These are phyloP conservation scores for Cornus suecica DNA, from an alignment of 148 eudicot species.

Conservation along the genomic window DNA sequence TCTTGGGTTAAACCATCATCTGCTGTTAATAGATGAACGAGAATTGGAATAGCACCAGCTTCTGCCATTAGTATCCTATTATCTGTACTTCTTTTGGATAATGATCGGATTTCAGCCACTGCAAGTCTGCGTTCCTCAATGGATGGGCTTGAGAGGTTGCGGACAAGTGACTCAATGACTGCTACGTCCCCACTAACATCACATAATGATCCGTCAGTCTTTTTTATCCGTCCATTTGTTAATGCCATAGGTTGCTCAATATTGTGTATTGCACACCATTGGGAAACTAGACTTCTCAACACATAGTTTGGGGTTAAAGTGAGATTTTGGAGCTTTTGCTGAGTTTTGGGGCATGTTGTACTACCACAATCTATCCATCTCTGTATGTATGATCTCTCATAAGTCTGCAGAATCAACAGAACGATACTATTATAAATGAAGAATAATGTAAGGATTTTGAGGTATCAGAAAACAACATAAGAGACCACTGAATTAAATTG, in stretches of 20 bases:
- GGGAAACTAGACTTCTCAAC: constrained; percentile 68
- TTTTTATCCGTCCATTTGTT: constrained; percentile 62
- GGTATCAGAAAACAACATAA: not conserved
- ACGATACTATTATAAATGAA: constrained; percentile 5
- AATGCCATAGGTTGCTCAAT: constrained; percentile 67
- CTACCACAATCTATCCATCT: constrained; percentile 94
- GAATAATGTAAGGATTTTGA: not conserved
- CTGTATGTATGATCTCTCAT: constrained; percentile 89
- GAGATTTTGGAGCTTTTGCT: constrained; percentile 67
- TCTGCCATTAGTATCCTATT: constrained; percentile 82
- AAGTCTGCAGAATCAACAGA: constrained; percentile 51
- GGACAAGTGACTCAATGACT: constrained; percentile 64
- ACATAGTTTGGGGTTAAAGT: constrained; percentile 81
- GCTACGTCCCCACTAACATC: constrained; percentile 81
- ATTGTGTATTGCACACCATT: constrained; percentile 73
- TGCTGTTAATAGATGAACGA: constrained; percentile 63
- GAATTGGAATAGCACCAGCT: constrained; percentile 82
- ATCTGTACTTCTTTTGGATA: constrained; percentile 84
- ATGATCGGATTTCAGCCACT: constrained; percentile 72
- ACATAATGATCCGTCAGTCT: constrained; percentile 80
- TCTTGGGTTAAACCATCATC: constrained; percentile 73
- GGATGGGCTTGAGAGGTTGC: constrained; percentile 54
- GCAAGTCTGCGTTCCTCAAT: constrained; percentile 57
- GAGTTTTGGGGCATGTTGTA: constrained; percentile 90
- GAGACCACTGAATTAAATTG: not conserved